Evolutionary conservation across 495 filamentous ascomycete species (phyloP), one percentile per base, ranked within the genome.

Genomic region (Penicillium desertorum): DNA sequence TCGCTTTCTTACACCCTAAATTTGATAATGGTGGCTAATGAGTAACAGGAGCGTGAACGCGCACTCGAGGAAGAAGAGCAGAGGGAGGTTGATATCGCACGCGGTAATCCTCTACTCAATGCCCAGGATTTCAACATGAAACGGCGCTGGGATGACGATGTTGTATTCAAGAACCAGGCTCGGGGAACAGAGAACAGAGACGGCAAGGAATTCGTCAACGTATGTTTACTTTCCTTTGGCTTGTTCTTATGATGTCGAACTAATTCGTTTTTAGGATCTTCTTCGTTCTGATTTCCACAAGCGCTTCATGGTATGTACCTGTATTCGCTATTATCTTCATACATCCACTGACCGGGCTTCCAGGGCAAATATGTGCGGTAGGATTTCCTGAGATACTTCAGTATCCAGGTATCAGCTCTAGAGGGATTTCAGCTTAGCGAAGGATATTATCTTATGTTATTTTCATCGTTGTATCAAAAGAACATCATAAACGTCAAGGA

Each of bases 111-210:
- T 17, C 74, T 98, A 41, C 79, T 98, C 25, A 97, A 96, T 63
- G 68, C 87, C 0, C 66, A 78, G 30, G 76, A 78, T 39, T 77
- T 78, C 72, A 77, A 79, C 58, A 63, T 69, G 42, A 70, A 70
- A 62, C 66, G 68, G 23, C 83, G 92, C 66, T 98, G 94, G 94
- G 94, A 98, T 62, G 94, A 98, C 59, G 94, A 98, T 76, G 94
- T 98, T n/a, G 91, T 98, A 17, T 98, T 98, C 76, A 96, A 96
- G 78, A 98, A 98, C 72, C 94, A 98, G 73, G 94, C 92, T 32
- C 83, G 95, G 45, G 94, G 94, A 4, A 96, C 91, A 10, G 94
- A 96, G 65, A 91, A 96, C 54, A 91, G 88, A 75, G 91, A 92
- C 76, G 87, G 84, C 73, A 95, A 92, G 75, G 91, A 96, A 75